Conservation (phyloP, 495 filamentous ascomycete genomes). For the Aspergillus hancockii region DNA sequence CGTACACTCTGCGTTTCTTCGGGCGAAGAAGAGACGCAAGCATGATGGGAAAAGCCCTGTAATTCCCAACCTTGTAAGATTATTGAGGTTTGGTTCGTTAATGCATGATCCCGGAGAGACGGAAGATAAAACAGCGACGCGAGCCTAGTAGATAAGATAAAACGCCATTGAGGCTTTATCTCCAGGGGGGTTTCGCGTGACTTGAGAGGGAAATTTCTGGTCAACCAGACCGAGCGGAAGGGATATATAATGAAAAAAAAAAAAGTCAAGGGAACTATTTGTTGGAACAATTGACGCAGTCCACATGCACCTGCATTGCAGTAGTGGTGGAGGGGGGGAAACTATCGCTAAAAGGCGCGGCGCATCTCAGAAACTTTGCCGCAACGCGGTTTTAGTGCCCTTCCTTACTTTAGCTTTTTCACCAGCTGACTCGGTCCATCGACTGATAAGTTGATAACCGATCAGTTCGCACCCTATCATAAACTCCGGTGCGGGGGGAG, state of each 20-base stretch:
- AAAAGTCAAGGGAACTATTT: conserved; percentile 16
- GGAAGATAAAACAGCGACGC: conserved; percentile 3
- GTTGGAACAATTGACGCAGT: conserved; percentile 20
- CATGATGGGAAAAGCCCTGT: conserved; percentile 28
- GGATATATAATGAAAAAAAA: neutral
- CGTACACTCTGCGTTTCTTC: conserved; percentile 36
- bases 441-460: neutral
- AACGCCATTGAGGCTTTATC: conserved; percentile 3
- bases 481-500: neutral
- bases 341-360: conserved; percentile 8
- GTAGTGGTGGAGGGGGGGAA: conserved; percentile 14
- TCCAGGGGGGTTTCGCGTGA: conserved; percentile 12
- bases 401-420: conserved; percentile 1
- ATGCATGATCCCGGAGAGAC: conserved; percentile 5
- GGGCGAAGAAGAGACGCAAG: conserved; percentile 50
- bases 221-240: neutral
- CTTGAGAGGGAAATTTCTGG: conserved; percentile 1
- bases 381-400: conserved; percentile 14
- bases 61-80: neutral
- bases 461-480: neutral
- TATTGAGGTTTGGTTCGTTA: neutral
- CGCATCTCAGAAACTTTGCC: conserved; percentile 17
- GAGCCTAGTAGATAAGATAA: conserved; percentile 7
- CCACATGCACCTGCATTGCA: conserved; percentile 22
- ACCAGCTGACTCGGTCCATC: neutral